These are phyloP conservation scores for Saccharomyces paradoxus DNA, from an alignment of 805 yeast species.

Conservation along the genomic window DNA sequence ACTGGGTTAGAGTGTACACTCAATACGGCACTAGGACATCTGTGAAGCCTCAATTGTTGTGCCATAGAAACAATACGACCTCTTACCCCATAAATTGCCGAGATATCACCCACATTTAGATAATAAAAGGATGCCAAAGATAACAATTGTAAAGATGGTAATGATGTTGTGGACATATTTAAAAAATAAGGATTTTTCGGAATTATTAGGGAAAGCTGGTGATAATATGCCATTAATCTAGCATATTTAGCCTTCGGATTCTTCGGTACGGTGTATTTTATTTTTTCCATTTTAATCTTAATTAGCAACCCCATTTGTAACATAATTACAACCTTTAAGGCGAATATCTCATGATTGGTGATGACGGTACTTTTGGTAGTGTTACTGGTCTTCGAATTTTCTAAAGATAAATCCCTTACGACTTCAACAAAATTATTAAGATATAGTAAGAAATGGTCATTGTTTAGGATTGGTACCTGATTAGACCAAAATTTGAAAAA, in stretches of 20 bases:
- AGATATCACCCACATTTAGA: constrained; percentile 62
- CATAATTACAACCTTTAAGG: constrained; percentile 19
- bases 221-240: constrained; percentile 41
- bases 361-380: constrained; percentile 12
- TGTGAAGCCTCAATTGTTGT: constrained; percentile 73
- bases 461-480: constrained; percentile 60
- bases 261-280: constrained; percentile 7
- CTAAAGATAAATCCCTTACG: constrained; percentile 2
- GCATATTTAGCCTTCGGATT: constrained; percentile 2
- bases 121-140: constrained; percentile 64
- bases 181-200: constrained; percentile 47
- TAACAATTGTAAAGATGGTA: constrained; percentile 62
- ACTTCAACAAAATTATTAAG: constrained; percentile 33
- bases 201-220: constrained; percentile 48
- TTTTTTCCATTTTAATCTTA: constrained; percentile 17
- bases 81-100: constrained; percentile 65
- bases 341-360: constrained; percentile 25
- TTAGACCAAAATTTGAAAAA: constrained; percentile 77
- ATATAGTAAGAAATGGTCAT: constrained; percentile 54
- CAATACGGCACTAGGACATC: constrained; percentile 79
- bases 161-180: constrained; percentile 49
- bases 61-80: constrained; percentile 75
- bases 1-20: constrained; percentile 52
- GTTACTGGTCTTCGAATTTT: constrained; percentile 1
- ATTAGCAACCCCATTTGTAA: constrained; percentile 27